Base-by-base conservation (phyloP, 2,329 filamentous ascomycete species). In the Chrysoporthe deuterocubensis region DNA sequence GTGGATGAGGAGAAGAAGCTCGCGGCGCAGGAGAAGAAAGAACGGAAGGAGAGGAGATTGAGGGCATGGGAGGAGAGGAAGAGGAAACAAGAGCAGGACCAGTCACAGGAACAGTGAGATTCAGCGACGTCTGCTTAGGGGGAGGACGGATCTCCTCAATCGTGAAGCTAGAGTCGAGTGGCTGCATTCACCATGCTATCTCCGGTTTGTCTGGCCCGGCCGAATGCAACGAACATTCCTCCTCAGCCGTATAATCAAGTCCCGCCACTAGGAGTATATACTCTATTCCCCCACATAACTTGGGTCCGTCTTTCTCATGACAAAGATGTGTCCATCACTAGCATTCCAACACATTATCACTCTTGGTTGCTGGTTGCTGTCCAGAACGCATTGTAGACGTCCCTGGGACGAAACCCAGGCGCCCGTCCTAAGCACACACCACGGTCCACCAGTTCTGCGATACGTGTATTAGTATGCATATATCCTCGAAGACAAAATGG, bases 1-100 rank as follows among this genome's bases (percentile, higher is more conserved):
- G 75, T 80, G 6, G 74, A 81, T 56, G 71, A 76, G 13, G 83
- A 85, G 73, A 76, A 74, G 67, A 70, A 65, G 37, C 68, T 78
- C 59, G 76, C 77, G 5, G 66, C 73, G 62, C 54, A 74, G 60
- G 78, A 79, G 72, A 71, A 73, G 44, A 71, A 72, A 65, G 71
- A 75, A 43, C 63, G 66, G 65, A 67, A 72, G 57, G 68, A 32
- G 70, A 75, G 61, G 67, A 73, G 64, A 75, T 78, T 64, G 14
- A 66, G 44, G 59, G 68, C 48, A 18, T 63, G 56, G 34, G 67
- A 71, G 54, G 69, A 68, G 46, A 63, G 64, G n/a, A 50, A 57
- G 66, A 21, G 64, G 54, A 65, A 66, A 66, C 58, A 63, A 64
- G 62, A 48, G 7, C 59, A 68, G 44, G 59, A 46, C 18, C 21